Evolutionary conservation across 805 yeast genomes (phyloP).

Genomic region (Starmerella lactis-condensi): DNA sequence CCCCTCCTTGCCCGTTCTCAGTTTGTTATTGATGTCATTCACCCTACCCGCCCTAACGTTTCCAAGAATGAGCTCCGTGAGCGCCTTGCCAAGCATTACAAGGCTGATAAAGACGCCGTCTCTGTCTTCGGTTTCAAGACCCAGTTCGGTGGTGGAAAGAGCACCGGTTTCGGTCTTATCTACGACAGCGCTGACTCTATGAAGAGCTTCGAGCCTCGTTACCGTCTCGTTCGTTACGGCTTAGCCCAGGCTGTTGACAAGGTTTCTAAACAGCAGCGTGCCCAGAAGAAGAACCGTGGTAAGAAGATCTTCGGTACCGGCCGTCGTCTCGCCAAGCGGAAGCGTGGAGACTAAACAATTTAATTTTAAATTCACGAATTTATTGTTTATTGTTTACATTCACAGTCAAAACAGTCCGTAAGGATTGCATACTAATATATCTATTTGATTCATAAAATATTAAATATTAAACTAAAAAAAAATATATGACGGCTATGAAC

Average conservation of each 20-base stretch:
- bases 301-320: conserved; percentile 98
- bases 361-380: too few relatives aligned
- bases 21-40: conserved; percentile 97
- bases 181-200: conserved; percentile 97
- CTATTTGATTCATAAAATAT: too few relatives aligned
- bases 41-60: conserved; percentile 98
- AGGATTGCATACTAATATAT: too few relatives aligned
- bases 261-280: conserved; percentile 99
- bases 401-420: too few relatives aligned
- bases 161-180: conserved; percentile 97
- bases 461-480: too few relatives aligned
- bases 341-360: conserved; percentile 15
- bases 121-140: conserved; percentile 99
- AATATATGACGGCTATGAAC: too few relatives aligned
- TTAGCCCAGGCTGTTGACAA: conserved; percentile 89
- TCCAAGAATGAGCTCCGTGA: conserved; percentile 98
- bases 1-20: conserved; percentile 98
- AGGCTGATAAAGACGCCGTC: conserved; percentile 80
- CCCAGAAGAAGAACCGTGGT: conserved; percentile 99
- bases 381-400: too few relatives aligned
- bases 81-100: conserved; percentile 72
- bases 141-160: conserved; percentile 98
- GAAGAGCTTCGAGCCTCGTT: conserved; percentile 95
- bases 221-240: conserved; percentile 99
- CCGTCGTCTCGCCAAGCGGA: conserved; percentile 66